These are phyloP conservation scores for Aquanectria penicillioides DNA, from an alignment of 2,329 filamentous ascomycete species.

Conservation along the genomic window DNA sequence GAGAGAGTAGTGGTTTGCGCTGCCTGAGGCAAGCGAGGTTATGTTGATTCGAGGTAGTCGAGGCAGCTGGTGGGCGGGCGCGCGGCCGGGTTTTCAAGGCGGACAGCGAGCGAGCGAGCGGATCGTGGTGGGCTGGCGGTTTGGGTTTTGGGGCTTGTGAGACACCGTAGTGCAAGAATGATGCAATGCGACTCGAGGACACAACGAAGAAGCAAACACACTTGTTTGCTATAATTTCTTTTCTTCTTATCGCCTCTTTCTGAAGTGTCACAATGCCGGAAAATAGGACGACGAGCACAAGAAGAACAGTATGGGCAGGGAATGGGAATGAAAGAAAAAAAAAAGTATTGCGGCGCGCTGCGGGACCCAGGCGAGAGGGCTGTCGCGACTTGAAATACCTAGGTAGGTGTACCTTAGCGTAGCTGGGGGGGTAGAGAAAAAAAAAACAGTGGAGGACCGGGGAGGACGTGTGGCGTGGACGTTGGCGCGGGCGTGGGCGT, in stretches of 20 bases:
- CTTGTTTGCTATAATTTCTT: conserved; percentile 16
- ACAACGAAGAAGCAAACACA: conserved; percentile 32
- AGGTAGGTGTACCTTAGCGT: background rate
- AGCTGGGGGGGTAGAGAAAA: conserved; percentile 7
- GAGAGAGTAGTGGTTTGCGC: background rate
- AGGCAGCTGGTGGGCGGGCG: background rate
- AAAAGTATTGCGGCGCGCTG: conserved; percentile 28
- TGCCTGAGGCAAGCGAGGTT: conserved; percentile 13
- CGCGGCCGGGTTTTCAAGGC: conserved; percentile 9
- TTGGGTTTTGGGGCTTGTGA: no score
- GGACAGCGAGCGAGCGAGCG: conserved; percentile 8
- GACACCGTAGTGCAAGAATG: background rate
- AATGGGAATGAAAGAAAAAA: conserved; percentile 16
- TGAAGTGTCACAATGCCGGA: conserved; percentile 20
- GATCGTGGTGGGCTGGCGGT: no score
- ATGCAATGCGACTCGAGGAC: conserved; percentile 10
- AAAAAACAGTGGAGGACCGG: background rate
- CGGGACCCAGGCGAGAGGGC: conserved; percentile 34
- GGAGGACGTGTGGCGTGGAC: no score
- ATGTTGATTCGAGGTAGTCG: background rate
- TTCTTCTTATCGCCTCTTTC: background rate
- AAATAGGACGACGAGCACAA: conserved; percentile 14
- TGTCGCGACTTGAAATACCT: conserved; percentile 31
- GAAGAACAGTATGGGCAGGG: background rate
- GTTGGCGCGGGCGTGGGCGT: conserved; percentile 19